phyloP scores from a whole-genome alignment of 2,329 filamentous ascomycete species.

The Aspergillus arachidicola region DNA sequence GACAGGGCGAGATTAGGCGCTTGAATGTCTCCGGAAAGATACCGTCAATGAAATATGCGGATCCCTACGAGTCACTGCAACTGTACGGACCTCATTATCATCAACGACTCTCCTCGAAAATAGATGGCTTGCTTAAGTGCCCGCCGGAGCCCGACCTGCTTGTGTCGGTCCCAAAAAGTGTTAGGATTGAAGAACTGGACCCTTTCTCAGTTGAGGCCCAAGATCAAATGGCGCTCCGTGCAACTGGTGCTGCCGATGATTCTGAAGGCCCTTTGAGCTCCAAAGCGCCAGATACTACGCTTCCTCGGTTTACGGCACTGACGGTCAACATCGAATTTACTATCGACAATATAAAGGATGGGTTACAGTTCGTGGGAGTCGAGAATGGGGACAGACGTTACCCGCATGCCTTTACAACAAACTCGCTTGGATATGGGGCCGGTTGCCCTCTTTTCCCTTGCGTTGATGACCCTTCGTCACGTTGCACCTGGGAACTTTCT shows the following conservation, averaged over 20 bases:
- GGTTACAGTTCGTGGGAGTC: conserved; percentile 87
- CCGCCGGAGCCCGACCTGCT: conserved; percentile 60
- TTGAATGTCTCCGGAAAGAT: conserved; percentile 51
- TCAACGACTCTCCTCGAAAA: conserved; percentile 70
- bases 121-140: conserved; percentile 60
- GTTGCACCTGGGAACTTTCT: conserved; percentile 85
- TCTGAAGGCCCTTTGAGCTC: conserved; percentile 39
- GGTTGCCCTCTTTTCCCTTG: conserved; percentile 91
- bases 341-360: conserved; percentile 76
- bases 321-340: conserved; percentile 74
- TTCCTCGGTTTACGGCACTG: conserved; percentile 60
- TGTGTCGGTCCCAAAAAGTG: conserved; percentile 61
- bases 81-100: conserved; percentile 69
- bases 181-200: conserved; percentile 65
- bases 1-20: conserved; percentile 61
- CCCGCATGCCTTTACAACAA: conserved; percentile 88
- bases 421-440: conserved; percentile 74
- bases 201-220: conserved; percentile 54
- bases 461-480: conserved; percentile 78
- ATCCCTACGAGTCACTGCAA: conserved; percentile 52
- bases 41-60: conserved; percentile 41
- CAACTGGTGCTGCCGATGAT: conserved; percentile 38
- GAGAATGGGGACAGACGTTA: conserved; percentile 78
- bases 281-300: conserved; percentile 40
- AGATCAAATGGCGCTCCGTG: conserved; percentile 47